These are phyloP conservation scores for Blastobotrys illinoisensis DNA, from an alignment of 1,139 yeast species.

Conservation along the genomic window DNA sequence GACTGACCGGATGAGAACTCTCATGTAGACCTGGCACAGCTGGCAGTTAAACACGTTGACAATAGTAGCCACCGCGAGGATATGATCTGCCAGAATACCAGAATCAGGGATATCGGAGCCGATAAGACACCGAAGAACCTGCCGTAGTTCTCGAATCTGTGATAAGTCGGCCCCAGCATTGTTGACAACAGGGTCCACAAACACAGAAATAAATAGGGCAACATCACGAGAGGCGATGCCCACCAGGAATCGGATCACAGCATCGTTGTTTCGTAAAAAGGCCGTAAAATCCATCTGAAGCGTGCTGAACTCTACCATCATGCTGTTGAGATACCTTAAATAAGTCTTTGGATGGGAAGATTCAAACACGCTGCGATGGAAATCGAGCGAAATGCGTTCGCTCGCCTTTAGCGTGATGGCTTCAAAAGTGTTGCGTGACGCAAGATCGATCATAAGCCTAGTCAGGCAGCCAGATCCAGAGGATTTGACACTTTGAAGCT, in stretches of 20 bases:
- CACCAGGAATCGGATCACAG: conserved; percentile 16
- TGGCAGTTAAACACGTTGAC: conserved; percentile 53
- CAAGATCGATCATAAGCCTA: conserved; percentile 17
- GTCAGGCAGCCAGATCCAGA: conserved; percentile 17
- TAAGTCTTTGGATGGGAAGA: conserved; percentile 19
- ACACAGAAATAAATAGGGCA: conserved; percentile 13
- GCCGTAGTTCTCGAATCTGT: not conserved
- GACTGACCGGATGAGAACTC: conserved; percentile 17
- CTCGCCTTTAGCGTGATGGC: conserved; percentile 17
- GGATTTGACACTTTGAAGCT: conserved; percentile 18
- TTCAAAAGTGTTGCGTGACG: conserved; percentile 13
- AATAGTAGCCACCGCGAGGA: conserved; percentile 17
- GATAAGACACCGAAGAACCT: not conserved
- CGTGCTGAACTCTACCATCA: not conserved
- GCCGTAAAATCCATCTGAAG: conserved; percentile 15
- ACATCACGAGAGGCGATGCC: conserved; percentile 16
- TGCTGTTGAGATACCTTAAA: conserved; percentile 16
- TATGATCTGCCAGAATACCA: conserved; percentile 12
- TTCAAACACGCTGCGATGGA: conserved; percentile 23
- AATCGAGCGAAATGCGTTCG: conserved; percentile 23
- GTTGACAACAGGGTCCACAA: conserved; percentile 13
- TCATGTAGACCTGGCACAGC: conserved; percentile 46
- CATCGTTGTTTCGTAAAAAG: conserved; percentile 1
- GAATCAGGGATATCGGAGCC: not conserved
- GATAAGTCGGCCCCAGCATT: not conserved